These are phyloP conservation scores for Arthrobotrys sinensis DNA, from an alignment of 2,329 filamentous ascomycete genomes.

Conservation along the genomic window DNA sequence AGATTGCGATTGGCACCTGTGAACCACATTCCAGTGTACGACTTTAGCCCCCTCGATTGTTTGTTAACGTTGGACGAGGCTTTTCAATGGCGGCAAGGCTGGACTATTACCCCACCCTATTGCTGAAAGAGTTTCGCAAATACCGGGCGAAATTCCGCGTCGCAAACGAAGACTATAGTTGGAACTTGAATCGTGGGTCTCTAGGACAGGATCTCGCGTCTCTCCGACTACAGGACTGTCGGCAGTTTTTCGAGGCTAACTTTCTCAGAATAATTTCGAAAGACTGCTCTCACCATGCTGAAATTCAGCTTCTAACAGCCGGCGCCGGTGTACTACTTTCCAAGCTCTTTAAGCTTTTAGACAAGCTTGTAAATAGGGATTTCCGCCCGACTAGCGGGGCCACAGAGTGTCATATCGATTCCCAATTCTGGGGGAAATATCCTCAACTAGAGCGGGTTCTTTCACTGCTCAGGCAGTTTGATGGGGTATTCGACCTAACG, in stretches of 20 bases:
- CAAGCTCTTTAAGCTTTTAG: neutral
- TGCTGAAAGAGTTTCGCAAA: neutral
- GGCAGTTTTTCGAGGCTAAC: slow-evolving; percentile 10
- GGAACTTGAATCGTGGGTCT: neutral
- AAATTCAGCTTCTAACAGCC: too few relatives aligned
- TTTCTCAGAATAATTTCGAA: slow-evolving; percentile 12
- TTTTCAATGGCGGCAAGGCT: too few relatives aligned
- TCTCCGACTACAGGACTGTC: slow-evolving; percentile 2
- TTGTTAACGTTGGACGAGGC: too few relatives aligned
- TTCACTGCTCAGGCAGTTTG: neutral
- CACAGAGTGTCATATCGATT: too few relatives aligned
- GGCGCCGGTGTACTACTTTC: too few relatives aligned
- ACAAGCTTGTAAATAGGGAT: neutral
- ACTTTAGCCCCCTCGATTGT: too few relatives aligned
- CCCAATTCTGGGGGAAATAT: too few relatives aligned
- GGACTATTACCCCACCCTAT: neutral
- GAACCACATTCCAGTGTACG: too few relatives aligned
- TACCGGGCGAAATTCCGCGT: neutral
- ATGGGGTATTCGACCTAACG: slow-evolving; percentile 2
- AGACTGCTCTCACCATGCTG: neutral
- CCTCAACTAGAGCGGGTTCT: slow-evolving; percentile 1
- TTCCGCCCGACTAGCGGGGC: neutral
- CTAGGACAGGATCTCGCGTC: neutral
- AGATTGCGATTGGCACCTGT: too few relatives aligned
- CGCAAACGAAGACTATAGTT: neutral